These are phyloP conservation scores for Saturnispora mendoncae DNA, from an alignment of 805 yeast species.

Conservation along the genomic window DNA sequence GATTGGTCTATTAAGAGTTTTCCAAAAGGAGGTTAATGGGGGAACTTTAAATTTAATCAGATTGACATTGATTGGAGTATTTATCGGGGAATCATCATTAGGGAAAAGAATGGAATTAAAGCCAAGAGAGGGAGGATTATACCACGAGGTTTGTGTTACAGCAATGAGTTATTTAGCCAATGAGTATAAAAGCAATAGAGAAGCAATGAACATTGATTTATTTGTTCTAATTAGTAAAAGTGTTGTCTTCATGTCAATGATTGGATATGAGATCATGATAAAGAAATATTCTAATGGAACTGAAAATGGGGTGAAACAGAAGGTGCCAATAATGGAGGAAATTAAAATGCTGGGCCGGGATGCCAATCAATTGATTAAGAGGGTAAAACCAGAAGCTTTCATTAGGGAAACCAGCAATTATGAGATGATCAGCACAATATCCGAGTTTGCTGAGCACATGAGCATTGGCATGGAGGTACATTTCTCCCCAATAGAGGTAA, in stretches of 20 bases:
- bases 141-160: conserved; percentile 17
- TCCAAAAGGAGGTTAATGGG: conserved; percentile 9
- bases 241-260: background rate
- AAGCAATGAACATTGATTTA: background rate
- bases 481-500: background rate
- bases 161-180: conserved; percentile 8
- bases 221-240: background rate
- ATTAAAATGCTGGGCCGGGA: background rate
- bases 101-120: conserved; percentile 9
- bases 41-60: too few species aligned
- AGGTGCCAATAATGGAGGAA: background rate
- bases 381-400: background rate
- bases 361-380: background rate
- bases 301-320: background rate
- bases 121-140: conserved; percentile 13
- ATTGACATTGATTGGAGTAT: background rate
- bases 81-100: too few species aligned
- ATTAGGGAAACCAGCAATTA: background rate
- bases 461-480: background rate
- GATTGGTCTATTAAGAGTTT: conserved; percentile 12
- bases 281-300: background rate
- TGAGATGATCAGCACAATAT: background rate
- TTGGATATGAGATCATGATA: background rate
- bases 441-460: conserved; percentile 1
- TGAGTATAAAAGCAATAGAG: background rate